Conservation (phyloP, 1,139 yeast species). For the Pichia sorboxylosa region DNA sequence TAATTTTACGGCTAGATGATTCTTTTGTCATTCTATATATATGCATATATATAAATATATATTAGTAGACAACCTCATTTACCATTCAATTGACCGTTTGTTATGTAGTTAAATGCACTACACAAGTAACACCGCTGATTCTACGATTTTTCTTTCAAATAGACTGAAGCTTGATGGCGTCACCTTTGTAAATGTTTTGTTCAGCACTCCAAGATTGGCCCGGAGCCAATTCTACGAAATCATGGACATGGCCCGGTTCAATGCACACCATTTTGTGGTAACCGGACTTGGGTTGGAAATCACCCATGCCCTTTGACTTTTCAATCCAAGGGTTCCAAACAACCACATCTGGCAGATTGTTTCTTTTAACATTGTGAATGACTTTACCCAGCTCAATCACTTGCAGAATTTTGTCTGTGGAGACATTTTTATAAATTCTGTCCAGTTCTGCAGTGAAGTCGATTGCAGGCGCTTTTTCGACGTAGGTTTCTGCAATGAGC, state of each 20-base stretch:
- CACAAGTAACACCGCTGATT: no score
- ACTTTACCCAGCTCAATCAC: slow-evolving; percentile 61
- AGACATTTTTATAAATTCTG: slow-evolving; percentile 61
- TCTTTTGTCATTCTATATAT: no score
- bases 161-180: slow-evolving; percentile 17
- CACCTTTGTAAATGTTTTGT: slow-evolving; percentile 37
- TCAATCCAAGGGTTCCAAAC: slow-evolving; percentile 98
- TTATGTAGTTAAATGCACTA: no score
- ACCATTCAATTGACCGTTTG: no score
- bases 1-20: no score
- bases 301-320: slow-evolving; percentile 69
- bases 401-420: slow-evolving; percentile 44
- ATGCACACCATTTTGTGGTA: slow-evolving; percentile 82
- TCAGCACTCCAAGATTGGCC: slow-evolving; percentile 64
- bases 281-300: slow-evolving; percentile 78
- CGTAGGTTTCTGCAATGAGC: slow-evolving; percentile 47
- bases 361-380: slow-evolving; percentile 51
- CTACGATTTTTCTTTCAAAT: slow-evolving; percentile 3
- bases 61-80: no score
- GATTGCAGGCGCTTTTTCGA: slow-evolving; percentile 62
- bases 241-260: slow-evolving; percentile 82
- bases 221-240: slow-evolving; percentile 48
- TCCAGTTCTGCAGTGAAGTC: slow-evolving; percentile 74
- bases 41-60: no score
- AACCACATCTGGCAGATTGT: slow-evolving; percentile 72